A percentile compares a stretch with the other conserved stretches of the same genome.
These are phyloP conservation scores for Wallacemonas rigidus DNA, from an alignment of 208 protist species.

Conservation along the genomic window DNA sequence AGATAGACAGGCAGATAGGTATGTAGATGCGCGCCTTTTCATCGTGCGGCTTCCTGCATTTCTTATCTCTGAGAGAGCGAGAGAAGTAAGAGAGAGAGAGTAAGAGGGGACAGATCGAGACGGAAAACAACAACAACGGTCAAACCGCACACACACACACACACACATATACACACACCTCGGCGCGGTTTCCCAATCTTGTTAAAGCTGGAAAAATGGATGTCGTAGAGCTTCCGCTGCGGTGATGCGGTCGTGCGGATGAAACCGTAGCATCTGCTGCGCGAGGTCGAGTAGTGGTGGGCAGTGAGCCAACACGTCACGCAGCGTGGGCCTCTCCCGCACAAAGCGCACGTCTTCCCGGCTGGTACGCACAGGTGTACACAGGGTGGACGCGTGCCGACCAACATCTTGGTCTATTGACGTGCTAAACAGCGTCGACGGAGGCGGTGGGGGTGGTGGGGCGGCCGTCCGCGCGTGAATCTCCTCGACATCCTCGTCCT, in stretches of 20 bases:
- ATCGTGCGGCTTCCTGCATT: no score
- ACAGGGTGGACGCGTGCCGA: conserved; percentile 30
- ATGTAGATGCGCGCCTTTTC: no score
- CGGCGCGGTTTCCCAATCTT: not conserved
- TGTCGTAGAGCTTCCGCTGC: conserved; percentile 86
- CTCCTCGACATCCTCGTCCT: conserved; percentile 18
- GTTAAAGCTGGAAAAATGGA: conserved; percentile 62
- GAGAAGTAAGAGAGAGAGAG: no score
- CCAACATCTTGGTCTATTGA: conserved; percentile 17
- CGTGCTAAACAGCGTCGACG: conserved; percentile 11
- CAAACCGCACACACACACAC: conserved; percentile 17
- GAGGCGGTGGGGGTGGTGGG: not conserved
- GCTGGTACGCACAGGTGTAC: conserved; percentile 32
- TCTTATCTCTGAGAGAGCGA: no score
- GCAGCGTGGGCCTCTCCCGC: conserved; percentile 47
- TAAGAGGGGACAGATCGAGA: no score
- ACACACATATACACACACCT: not conserved
- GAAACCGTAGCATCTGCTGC: conserved; percentile 77
- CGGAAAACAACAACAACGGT: conserved; percentile 17
- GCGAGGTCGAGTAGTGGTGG: conserved; percentile 65
- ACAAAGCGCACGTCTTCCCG: conserved; percentile 61
- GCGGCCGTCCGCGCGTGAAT: not conserved
- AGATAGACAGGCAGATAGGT: no score
- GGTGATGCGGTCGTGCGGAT: conserved; percentile 89
- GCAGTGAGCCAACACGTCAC: conserved; percentile 53